These are phyloP conservation scores for Leucosporidium yakuticum DNA, from an alignment of 768 basidiomycete genomes.

Conservation along the genomic window DNA sequence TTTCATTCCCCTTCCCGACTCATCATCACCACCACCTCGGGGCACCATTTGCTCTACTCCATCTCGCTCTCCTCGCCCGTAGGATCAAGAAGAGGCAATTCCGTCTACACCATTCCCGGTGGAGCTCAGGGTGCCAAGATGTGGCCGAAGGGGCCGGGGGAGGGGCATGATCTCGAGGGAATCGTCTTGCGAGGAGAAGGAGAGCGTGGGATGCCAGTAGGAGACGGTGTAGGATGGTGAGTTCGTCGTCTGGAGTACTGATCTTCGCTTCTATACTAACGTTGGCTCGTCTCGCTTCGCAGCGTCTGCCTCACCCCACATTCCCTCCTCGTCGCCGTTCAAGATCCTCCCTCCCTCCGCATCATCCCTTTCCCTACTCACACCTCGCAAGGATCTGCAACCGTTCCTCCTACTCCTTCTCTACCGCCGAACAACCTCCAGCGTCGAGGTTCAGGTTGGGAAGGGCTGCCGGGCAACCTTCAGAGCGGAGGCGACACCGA, in stretches of 20 bases:
- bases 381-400: not conserved
- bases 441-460: slow-evolving; percentile 14
- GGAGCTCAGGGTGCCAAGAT: slow-evolving; percentile 10
- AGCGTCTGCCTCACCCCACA: slow-evolving; percentile 24
- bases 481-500: slow-evolving; percentile 8
- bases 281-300: not conserved
- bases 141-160: slow-evolving; percentile 28
- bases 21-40: slow-evolving; percentile 22
- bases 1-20: slow-evolving; percentile 21
- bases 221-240: slow-evolving; percentile 31
- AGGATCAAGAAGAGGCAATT: not conserved
- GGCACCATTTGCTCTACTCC: slow-evolving; percentile 28
- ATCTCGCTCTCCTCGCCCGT: slow-evolving; percentile 5
- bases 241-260: not conserved
- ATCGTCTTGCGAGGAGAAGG: slow-evolving; percentile 13
- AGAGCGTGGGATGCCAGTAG: slow-evolving; percentile 19
- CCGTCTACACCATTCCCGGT: slow-evolving; percentile 27
- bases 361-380: slow-evolving; percentile 26
- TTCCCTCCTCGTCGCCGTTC: slow-evolving; percentile 20
- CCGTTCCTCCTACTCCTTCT: not conserved
- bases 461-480: not conserved
- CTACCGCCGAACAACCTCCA: not conserved
- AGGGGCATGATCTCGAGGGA: slow-evolving; percentile 19
- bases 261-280: no score
- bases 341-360: slow-evolving; percentile 27